These are phyloP conservation scores for Croton setiger DNA, from an alignment of 441 rosid genomes.

Conservation along the genomic window DNA sequence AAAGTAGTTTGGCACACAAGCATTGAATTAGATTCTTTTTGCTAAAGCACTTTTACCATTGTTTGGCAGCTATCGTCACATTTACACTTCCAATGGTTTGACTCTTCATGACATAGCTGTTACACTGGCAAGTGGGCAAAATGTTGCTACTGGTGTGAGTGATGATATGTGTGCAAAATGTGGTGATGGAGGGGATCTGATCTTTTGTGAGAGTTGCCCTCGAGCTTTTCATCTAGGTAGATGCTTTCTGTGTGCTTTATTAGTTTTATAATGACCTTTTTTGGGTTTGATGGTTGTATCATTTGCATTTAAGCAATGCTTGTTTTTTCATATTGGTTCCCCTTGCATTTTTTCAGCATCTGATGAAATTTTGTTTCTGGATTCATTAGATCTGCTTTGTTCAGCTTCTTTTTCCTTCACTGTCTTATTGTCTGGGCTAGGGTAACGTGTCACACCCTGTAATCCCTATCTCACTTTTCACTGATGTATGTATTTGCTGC, in stretches of 20 bases:
- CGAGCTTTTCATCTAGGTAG: constrained; percentile 83
- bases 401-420: too few species aligned
- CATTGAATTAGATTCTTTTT: constrained; percentile 2
- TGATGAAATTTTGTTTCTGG: not conserved
- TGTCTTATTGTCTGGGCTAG: not conserved
- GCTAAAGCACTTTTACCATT: constrained; percentile 13
- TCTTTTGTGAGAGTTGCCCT: constrained; percentile 75
- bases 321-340: not conserved
- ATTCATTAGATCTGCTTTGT: not conserved
- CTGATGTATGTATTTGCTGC: not conserved
- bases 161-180: constrained; percentile 90
- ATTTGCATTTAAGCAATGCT: not conserved
- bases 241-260: constrained; percentile 13
- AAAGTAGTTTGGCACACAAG: constrained; percentile 1
- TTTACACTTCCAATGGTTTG: constrained; percentile 74
- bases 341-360: not conserved
- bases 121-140: constrained; percentile 73
- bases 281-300: not conserved
- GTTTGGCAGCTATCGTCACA: constrained; percentile 82
- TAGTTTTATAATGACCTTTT: not conserved
- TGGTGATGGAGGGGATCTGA: constrained; percentile 76
- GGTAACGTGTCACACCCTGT: not conserved
- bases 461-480: not conserved
- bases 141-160: constrained; percentile 55
- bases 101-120: constrained; percentile 91